Evolutionary conservation across 257 asterid species (phyloP).

Genomic region (Marsdenia floribunda): DNA sequence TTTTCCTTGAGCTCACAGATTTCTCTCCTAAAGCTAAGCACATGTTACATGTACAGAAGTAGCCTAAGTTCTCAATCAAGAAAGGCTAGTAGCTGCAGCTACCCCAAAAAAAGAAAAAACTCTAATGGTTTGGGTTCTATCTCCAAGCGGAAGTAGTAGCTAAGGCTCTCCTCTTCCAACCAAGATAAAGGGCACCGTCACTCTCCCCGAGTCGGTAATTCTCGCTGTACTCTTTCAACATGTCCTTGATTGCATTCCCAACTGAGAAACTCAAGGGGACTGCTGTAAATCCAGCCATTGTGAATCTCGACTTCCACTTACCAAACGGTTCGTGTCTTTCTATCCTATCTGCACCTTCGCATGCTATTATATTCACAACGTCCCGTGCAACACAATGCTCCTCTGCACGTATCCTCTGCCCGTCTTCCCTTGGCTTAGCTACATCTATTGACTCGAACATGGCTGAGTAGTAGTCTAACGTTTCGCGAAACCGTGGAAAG

Average conservation of each 20-base stretch:
- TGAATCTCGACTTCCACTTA: constrained; percentile 68
- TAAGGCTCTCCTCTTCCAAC: constrained; percentile 76
- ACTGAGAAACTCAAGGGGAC: constrained; percentile 61
- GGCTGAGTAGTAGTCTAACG: constrained; percentile 71
- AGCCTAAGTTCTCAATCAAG: neutral
- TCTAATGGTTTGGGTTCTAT: constrained; percentile 14
- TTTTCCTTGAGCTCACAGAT: neutral
- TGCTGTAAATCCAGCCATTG: constrained; percentile 70
- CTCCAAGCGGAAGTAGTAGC: constrained; percentile 83
- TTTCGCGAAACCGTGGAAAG: constrained; percentile 62
- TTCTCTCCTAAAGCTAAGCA: constrained; percentile 10
- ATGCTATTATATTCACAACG: constrained; percentile 73
- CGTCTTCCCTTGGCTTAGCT: constrained; percentile 61
- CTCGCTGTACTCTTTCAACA: constrained; percentile 58
- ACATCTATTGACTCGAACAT: constrained; percentile 91
- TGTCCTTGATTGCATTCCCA: constrained; percentile 34
- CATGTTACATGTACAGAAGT: constrained; percentile 14
- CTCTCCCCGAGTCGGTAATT: constrained; percentile 50
- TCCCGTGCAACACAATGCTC: constrained; percentile 82
- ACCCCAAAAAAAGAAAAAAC: neutral
- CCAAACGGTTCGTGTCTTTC: constrained; percentile 90
- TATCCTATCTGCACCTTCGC: constrained; percentile 78
- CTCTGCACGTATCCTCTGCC: constrained; percentile 66
- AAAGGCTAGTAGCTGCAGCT: no score
- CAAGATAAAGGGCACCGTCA: constrained; percentile 67